Conservation (phyloP, 495 filamentous ascomycete genomes). For the Podospora appendiculata region DNA sequence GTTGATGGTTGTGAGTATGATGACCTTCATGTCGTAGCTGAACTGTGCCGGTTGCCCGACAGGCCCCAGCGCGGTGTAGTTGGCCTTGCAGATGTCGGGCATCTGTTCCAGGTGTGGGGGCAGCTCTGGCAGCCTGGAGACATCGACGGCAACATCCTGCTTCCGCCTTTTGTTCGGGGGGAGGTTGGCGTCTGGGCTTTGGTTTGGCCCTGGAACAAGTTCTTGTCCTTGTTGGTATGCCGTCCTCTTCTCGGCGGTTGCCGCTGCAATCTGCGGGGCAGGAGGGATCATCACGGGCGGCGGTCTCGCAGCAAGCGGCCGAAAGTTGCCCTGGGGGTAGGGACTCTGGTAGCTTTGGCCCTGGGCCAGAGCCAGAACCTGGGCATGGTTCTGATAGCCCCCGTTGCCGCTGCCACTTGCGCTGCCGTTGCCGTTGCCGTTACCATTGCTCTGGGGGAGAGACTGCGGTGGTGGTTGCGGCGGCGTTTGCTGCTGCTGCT, state of each 20-base stretch:
- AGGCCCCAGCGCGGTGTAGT: background rate
- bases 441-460: background rate
- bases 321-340: background rate
- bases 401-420: background rate
- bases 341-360: background rate
- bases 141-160: background rate
- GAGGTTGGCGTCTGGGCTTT: background rate
- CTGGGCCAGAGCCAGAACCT: background rate
- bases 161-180: background rate
- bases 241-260: background rate
- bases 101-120: constrained; percentile 1
- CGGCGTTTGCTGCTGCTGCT: background rate
- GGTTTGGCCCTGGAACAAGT: no score
- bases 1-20: constrained; percentile 3
- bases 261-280: background rate
- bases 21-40: constrained; percentile 6
- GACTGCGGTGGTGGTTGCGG: background rate
- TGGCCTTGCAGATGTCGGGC: constrained; percentile 5
- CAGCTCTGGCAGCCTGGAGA: background rate
- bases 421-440: background rate
- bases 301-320: background rate
- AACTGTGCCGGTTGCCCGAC: constrained; percentile 1
- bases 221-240: background rate
- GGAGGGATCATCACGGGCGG: background rate
- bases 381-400: background rate